Base-by-base conservation (phyloP, 83 land plant genomes). In the Picea engelmannii region DNA sequence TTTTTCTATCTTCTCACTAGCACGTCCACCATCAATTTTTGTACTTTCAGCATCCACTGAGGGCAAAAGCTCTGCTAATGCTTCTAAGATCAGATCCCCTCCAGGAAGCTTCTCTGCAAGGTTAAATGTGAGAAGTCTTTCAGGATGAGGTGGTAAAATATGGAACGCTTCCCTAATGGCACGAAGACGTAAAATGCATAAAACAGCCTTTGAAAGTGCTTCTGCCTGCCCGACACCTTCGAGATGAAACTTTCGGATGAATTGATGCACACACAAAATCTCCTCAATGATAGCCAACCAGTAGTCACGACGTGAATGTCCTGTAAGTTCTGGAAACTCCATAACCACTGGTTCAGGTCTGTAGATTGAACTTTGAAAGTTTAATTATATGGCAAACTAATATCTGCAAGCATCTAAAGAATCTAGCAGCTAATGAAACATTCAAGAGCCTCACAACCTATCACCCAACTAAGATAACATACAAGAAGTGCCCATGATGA, bases 301-400 rank as follows among this genome's bases (percentile, higher is more conserved):
- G 78, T 97, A 95, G 83, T 95, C 99, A 23, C 99, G 98, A 27
- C 99, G 93, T 66, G 96, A 86, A 77, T 86, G 89, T n/a, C 99
- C 96, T 76, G 92, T 92, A 40, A 97, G 87, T 83, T 97, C 99
- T 60, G 98, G 98, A 88, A 97, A 97, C 88, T 95, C 99, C 84
- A 95, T 85, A 62, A 84, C 82, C 16, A 95, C 90, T 62, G 99
- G 98, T 49, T 97, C 96, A 75, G 85, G 67, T 83, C 99, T 95
- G 91, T 78, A 85, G 64, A 81, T 42, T 27, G 42, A 78, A 24
- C 31, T 58, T 78, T 78, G 35, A 78, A 76, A 78, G 20, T 60
- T 78, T 61, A 78, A 78, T 78, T 18, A 83, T 8, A 71, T 59
- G 64, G 58, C 62, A 79, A 81, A 25, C 59, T 52, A 31, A 47